Conservation (phyloP, 331 rosid species). For the Prunus yedoensis region DNA sequence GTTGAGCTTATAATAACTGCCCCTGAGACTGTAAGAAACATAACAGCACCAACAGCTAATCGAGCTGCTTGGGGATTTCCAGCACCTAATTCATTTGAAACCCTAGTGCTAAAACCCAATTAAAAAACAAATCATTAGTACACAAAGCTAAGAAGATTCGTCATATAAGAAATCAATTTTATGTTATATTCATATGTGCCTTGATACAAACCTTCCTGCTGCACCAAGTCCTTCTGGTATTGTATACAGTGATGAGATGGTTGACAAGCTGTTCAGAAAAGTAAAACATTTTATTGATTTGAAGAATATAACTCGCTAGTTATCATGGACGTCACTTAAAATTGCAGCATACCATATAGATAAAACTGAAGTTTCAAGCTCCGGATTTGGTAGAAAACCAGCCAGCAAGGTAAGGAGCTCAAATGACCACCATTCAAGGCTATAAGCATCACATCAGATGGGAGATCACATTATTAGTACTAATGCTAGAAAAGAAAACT, state of each 20-base stretch:
- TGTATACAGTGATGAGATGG: constrained; percentile 35
- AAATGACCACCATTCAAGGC: constrained; percentile 41
- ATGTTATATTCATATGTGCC: background rate
- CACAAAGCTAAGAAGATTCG: too few relatives aligned
- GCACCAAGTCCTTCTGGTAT: constrained; percentile 43
- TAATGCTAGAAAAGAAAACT: background rate
- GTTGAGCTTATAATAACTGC: constrained; percentile 26
- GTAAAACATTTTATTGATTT: background rate
- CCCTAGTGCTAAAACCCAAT: constrained; percentile 29
- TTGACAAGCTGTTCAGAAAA: constrained; percentile 46
- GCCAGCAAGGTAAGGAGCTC: constrained; percentile 34
- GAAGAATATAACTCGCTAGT: background rate
- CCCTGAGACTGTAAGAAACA: constrained; percentile 23
- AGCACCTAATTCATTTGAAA: constrained; percentile 47
- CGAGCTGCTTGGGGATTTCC: constrained; percentile 44
- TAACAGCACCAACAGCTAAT: constrained; percentile 26
- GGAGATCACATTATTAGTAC: background rate
- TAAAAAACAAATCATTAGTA: background rate
- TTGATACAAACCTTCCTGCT: constrained; percentile 39
- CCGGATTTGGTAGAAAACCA: constrained; percentile 38
- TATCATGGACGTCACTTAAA: background rate
- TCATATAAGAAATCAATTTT: background rate
- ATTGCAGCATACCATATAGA: constrained; percentile 33
- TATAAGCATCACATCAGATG: background rate
- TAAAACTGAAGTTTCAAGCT: constrained; percentile 37